phyloP scores from a whole-genome alignment of 2,329 filamentous ascomycete species.

The Cercospora citrullina region DNA sequence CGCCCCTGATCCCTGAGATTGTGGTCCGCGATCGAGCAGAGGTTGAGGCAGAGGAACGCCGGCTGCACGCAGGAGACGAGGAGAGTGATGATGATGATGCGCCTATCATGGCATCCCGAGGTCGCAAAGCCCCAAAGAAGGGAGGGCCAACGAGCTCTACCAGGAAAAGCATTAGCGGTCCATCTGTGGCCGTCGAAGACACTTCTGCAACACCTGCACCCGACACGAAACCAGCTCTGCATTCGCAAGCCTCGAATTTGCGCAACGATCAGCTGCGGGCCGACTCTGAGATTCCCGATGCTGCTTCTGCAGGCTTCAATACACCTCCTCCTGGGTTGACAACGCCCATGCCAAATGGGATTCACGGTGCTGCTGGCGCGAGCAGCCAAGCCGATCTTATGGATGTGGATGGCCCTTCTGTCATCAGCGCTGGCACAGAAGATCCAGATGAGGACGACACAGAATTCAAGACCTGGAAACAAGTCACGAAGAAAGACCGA shows the following conservation, averaged over 20 bases:
- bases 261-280: conserved; percentile 57
- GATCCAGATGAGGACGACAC: conserved; percentile 82
- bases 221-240: conserved; percentile 64
- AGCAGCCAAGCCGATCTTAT: conserved; percentile 79
- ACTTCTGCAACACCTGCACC: conserved; percentile 61
- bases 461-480: conserved; percentile 97
- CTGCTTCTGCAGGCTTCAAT: conserved; percentile 77
- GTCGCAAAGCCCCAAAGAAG: conserved; percentile 81
- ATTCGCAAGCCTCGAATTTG: conserved; percentile 50
- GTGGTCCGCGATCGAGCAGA: conserved; percentile 87
- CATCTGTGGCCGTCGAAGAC: conserved; percentile 67
- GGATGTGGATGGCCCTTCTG: conserved; percentile 78
- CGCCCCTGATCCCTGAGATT: conserved; percentile 91
- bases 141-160: conserved; percentile 59
- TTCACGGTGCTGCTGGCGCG: conserved; percentile 56
- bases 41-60: conserved; percentile 71
- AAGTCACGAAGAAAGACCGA: conserved; percentile 94
- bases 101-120: conserved; percentile 96
- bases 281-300: conserved; percentile 75
- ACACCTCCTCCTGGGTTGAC: conserved; percentile 78
- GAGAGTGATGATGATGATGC: conserved; percentile 76
- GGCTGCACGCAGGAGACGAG: conserved; percentile 78
- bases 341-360: conserved; percentile 70
- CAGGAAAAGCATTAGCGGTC: conserved; percentile 29
- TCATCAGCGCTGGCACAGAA: conserved; percentile 67